Conservation (phyloP, 2,329 filamentous ascomycete species). For the Penicillium sp. region DNA sequence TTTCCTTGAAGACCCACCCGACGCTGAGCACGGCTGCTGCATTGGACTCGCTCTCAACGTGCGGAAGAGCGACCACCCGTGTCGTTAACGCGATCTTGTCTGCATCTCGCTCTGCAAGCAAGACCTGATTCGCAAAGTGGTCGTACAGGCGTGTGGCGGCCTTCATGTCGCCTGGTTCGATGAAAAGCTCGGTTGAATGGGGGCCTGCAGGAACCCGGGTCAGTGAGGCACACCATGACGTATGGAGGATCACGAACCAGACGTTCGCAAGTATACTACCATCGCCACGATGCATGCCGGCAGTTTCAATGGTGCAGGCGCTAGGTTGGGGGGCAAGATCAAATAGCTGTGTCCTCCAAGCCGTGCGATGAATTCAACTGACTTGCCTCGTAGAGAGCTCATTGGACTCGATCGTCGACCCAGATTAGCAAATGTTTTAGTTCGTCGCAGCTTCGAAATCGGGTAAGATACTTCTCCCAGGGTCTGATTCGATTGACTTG, state of each 20-base stretch:
- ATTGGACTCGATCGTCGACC: conserved; percentile 27
- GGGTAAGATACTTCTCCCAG: conserved; percentile 19
- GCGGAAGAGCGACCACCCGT: conserved; percentile 33
- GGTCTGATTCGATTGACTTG: conserved; percentile 35
- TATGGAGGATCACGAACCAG: conserved; percentile 10
- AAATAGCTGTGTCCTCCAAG: conserved; percentile 45
- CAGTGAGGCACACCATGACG: conserved; percentile 9
- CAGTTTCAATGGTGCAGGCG: conserved; percentile 39
- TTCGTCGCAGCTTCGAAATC: conserved; percentile 33
- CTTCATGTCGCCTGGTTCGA: conserved; percentile 35
- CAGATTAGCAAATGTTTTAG: conserved; percentile 40
- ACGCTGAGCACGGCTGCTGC: conserved; percentile 31
- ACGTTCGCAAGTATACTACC: conserved; percentile 34
- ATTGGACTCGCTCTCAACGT: conserved; percentile 17
- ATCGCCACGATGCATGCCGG: conserved; percentile 47
- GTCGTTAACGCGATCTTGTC: conserved; percentile 35
- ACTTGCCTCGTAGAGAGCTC: conserved; percentile 36
- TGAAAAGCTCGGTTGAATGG: conserved; percentile 34
- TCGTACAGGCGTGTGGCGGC: conserved; percentile 39
- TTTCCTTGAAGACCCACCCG: conserved; percentile 35
- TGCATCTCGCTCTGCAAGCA: conserved; percentile 36
- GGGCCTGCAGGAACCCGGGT: conserved; percentile 19
- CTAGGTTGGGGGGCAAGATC: conserved; percentile 37
- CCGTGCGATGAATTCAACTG: conserved; percentile 42
- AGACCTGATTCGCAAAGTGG: conserved; percentile 41